Conservation (phyloP, 495 filamentous ascomycete species). For the Tuber melanosporum region DNA sequence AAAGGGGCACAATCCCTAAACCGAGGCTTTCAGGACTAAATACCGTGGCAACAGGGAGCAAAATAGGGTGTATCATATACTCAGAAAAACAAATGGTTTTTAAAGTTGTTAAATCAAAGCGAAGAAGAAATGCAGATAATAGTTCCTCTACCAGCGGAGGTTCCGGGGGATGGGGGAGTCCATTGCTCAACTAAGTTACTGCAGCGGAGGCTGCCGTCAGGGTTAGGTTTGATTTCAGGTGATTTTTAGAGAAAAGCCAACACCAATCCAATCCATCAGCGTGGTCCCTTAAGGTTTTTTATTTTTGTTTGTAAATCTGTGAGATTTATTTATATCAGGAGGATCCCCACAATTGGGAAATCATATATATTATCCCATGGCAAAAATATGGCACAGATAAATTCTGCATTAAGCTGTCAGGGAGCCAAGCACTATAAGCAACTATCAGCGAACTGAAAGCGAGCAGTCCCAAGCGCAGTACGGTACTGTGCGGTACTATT, state of each 20-base stretch:
- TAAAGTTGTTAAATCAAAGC: not conserved
- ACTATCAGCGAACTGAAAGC: not conserved
- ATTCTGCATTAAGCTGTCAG: not conserved
- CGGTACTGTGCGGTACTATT: not conserved
- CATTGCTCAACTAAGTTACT: not conserved
- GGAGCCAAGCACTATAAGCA: not conserved
- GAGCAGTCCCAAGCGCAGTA: not conserved
- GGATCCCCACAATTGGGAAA: not conserved
- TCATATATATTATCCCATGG: not conserved
- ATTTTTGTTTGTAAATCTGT: not conserved
- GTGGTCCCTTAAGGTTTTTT: too few relatives aligned
- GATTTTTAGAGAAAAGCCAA: not conserved
- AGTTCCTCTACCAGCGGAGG: not conserved
- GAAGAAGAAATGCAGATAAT: not conserved
- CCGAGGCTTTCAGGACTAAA: not conserved
- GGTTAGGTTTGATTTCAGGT: not conserved
- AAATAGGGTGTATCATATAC: not conserved
- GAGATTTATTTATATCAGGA: not conserved
- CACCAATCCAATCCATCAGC: not conserved
- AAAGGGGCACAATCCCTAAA: not conserved
- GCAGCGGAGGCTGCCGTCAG: not conserved
- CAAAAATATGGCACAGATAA: not conserved
- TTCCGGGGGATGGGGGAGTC: not conserved
- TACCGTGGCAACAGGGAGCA: not conserved
- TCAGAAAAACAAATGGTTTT: not conserved